Percentiles rank a stretch among this genome's conserved stretches.
Conservation (phyloP, 23 red algal genomes). For the Gracilaria gracilis region DNA sequence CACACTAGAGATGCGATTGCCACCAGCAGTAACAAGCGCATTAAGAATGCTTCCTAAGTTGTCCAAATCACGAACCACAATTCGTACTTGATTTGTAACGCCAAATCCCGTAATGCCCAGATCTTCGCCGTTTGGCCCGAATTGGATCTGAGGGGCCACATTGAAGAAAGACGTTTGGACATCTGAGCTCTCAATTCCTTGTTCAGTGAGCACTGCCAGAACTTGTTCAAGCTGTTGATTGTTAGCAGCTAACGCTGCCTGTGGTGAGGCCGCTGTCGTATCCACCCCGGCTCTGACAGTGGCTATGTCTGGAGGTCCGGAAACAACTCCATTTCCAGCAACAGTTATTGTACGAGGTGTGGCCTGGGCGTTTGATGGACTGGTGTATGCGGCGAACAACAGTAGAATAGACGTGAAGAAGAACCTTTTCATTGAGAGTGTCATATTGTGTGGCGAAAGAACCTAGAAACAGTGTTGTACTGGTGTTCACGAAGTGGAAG, state of each 20-base stretch:
- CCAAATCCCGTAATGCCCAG: conserved; percentile 23
- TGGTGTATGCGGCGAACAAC: not conserved
- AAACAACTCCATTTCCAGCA: not conserved
- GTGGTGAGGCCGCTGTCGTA: conserved; percentile 16
- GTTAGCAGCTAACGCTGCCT: conserved; percentile 41
- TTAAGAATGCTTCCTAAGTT: conserved; percentile 22
- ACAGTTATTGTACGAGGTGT: conserved; percentile 39
- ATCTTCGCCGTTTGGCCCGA: not conserved
- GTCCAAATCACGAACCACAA: conserved; percentile 35
- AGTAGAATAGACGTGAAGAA: not conserved
- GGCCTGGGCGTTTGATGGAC: conserved; percentile 3
- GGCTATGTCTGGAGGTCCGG: conserved; percentile 26
- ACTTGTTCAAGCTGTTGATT: conserved; percentile 22
- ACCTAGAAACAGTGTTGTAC: no score
- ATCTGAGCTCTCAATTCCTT: conserved; percentile 21
- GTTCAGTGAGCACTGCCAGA: conserved; percentile 10
- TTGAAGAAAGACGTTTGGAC: conserved; percentile 41
- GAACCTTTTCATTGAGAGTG: not conserved
- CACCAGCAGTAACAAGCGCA: conserved; percentile 39
- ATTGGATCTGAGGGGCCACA: not conserved
- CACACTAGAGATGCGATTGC: conserved; percentile 32
- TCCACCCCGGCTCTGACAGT: conserved; percentile 28
- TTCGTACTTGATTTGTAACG: conserved; percentile 1
- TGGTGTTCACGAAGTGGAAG: no score
- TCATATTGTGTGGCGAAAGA: not conserved